phyloP scores from a whole-genome alignment of 2,329 filamentous ascomycete genomes.

The Scytalidium sp. region DNA sequence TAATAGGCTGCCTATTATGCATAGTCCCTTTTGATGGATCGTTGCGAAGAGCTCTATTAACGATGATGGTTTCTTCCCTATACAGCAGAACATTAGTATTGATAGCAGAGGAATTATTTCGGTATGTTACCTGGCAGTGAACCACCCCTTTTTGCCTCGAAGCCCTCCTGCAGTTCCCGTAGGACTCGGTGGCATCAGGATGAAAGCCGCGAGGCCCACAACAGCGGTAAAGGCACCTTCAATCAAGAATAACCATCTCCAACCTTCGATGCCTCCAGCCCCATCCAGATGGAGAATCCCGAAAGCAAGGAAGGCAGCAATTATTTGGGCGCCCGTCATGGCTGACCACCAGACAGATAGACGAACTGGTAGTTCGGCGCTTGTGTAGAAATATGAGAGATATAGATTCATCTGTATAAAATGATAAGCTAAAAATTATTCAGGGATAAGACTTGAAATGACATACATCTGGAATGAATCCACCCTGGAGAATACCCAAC shows the following conservation, averaged over 20 bases:
- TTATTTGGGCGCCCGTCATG: constrained; percentile 7
- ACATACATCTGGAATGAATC: constrained; percentile 32
- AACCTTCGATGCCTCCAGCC: constrained; percentile 47
- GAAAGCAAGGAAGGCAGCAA: constrained; percentile 20
- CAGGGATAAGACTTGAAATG: no score
- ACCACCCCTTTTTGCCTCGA: constrained; percentile 62
- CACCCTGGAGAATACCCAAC: constrained; percentile 7
- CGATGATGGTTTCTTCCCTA: constrained; percentile 63
- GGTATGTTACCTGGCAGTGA: constrained; percentile 50
- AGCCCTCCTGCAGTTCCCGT: constrained; percentile 34
- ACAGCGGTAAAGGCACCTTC: constrained; percentile 29
- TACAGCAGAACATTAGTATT: constrained; percentile 24
- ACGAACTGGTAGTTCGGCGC: constrained; percentile 14
- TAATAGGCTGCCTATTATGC: constrained; percentile 48
- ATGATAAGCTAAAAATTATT: no score
- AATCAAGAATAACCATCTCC: constrained; percentile 50
- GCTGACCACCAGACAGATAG: constrained; percentile 15
- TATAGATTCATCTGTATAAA: constrained; percentile 13
- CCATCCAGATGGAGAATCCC: constrained; percentile 54
- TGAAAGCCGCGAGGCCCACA: constrained; percentile 10
- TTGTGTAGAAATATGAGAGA: constrained; percentile 17
- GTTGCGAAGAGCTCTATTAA: constrained; percentile 55
- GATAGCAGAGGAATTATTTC: no score
- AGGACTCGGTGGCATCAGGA: constrained; percentile 12
- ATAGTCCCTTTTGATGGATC: constrained; percentile 47